Evolutionary conservation across 164 flowering plant species (phyloP).

Genomic region (Magnolia officinalis): DNA sequence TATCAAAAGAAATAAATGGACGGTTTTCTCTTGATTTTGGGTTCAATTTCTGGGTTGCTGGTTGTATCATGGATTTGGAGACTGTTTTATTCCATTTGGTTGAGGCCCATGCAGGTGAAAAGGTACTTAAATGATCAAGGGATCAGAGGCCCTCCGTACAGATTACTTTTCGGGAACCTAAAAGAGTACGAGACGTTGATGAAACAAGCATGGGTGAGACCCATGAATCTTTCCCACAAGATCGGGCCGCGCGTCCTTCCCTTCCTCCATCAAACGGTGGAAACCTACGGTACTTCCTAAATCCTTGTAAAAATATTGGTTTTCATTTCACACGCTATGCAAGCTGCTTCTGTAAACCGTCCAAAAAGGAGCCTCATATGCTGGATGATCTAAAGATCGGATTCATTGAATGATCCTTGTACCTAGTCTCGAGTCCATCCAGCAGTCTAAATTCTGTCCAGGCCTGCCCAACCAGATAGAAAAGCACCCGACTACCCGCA

Average conservation of each 20-base stretch:
- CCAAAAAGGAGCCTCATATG: too few relatives aligned
- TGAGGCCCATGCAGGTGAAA: constrained; percentile 13
- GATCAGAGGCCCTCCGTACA: constrained; percentile 11
- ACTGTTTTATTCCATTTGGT: constrained; percentile 6
- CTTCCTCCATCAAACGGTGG: background rate
- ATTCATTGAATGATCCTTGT: too few relatives aligned
- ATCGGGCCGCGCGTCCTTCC: constrained; percentile 21
- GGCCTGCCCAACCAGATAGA: too few relatives aligned
- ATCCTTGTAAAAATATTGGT: too few relatives aligned
- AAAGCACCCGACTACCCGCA: too few relatives aligned
- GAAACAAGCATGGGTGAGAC: constrained; percentile 13
- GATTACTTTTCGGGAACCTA: constrained; percentile 8
- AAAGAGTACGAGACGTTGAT: background rate
- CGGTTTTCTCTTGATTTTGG: background rate
- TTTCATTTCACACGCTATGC: too few relatives aligned
- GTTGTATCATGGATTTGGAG: background rate
- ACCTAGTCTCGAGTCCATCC: too few relatives aligned
- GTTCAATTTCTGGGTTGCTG: background rate
- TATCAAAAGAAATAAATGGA: background rate
- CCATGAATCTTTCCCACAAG: constrained; percentile 17
- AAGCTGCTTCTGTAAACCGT: too few relatives aligned
- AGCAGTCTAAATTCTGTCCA: too few relatives aligned
- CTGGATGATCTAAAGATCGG: too few relatives aligned
- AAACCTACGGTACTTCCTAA: background rate
- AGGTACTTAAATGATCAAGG: constrained; percentile 14